Base-by-base conservation (phyloP, 306 rosid genomes). In the Styphnolobium japonicum region DNA sequence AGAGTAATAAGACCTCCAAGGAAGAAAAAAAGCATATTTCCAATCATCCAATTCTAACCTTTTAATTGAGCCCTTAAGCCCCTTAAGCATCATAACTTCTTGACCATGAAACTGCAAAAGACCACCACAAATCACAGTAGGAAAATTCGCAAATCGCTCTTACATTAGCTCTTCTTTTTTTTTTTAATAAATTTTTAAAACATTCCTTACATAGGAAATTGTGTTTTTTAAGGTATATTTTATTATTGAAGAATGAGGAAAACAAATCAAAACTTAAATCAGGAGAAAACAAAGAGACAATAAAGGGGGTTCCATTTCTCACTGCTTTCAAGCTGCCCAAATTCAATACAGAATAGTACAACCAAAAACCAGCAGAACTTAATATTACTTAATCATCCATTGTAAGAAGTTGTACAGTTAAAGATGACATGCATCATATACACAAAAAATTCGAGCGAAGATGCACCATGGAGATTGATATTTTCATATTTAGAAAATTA, bases 401-500 rank as follows among this genome's bases (percentile, higher is more conserved):
- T 21, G 7, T 37, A 46, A 52, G 14, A 66, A 39, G 21, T 39
- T 29, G 21, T 67, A 33, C n/a, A 46, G 64, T 64, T 55, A 64
- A 40, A 77, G 71, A 71, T 42, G 49, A 40, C 58, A 48, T 43
- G 18, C 45, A 69, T 31, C 39, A 36, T 55, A 43, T 36, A 55
- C 10, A 76, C 5, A n/a, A 23, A 21, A 52, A 51, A 37, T 73
- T 73, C 45, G 6, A 19, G 62, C 7, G 60, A 46, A 57, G 21
- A 55, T 72, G 21, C 39, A 57, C 16, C 29, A 78, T 27, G 3
- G 68, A 74, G 52, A 43, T 62, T 53, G 48, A 62, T 67, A 76
- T 65, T 69, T 71, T 31, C 5, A 27, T 23, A 45, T 29, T 23
- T n/a, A 58, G 75, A 67, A 76, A 80, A 64, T 53, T 22, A 80